Evolutionary conservation across 495 filamentous ascomycete species (phyloP), one percentile per base, ranked within the genome.

Genomic region (Penicillium lagena): DNA sequence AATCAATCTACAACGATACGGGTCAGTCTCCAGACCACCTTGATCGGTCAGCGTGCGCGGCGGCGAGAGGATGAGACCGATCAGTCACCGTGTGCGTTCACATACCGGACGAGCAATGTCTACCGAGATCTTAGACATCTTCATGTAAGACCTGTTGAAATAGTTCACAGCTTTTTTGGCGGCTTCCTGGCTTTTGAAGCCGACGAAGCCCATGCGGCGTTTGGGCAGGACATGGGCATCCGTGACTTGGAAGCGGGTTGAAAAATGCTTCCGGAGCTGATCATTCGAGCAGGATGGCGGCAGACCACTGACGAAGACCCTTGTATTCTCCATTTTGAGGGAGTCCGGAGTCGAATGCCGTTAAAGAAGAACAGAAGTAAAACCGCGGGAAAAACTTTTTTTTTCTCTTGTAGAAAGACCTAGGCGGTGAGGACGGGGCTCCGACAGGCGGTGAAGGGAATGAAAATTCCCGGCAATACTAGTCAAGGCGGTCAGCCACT

Each of bases 91-190:
- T 17, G 39, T 12, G 37, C 45, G 50, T 39, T 35, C 30, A 68
- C 82, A 58, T 77, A 93, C 87, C 50, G 93, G 83, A 52, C 81
- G 82, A 51, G 93, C 94, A 60, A 96, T 71, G 72, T 97, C 94
- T 53, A 96, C 93, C 22, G 64, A 70, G 52, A 99, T 87, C 78
- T 81, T 93, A n/a, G 90, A 94, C 90, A 95, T 94, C 47, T 89
- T 87, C 49, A 98, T 86, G 65, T 90, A 98, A 47, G 90, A 79
- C 56, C 80, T 86, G 70, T 99, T 90, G 78, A 96, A 95, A 68
- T 95, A 95, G 56, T 86, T 87, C 50, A 91, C 85, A 38, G 93
- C 93, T 52, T 80, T 75, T 36, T 75, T 67, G 39, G 93, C 93
- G 53, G 85, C 85, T 49, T 90, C 79, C 35, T 80, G 72, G 42